A percentile compares a stretch with the other conserved stretches of the same genome.
Evolutionary conservation across 2,329 filamentous ascomycete species (phyloP).

Genomic region (Hymenoscyphus salicellus): DNA sequence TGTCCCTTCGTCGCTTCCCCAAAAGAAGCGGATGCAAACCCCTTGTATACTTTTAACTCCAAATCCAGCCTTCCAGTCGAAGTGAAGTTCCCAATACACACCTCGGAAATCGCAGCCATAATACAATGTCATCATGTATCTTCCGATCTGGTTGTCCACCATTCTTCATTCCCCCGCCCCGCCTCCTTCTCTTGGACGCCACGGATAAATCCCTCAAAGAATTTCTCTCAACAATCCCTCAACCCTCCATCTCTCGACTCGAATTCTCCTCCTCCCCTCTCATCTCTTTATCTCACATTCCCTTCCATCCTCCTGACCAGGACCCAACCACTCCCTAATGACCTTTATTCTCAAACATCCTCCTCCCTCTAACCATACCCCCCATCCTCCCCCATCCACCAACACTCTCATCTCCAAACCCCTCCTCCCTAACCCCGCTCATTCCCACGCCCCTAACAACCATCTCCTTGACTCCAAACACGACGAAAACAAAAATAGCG

Average conservation of each 20-base stretch:
- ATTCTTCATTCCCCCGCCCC: background rate
- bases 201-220: too few species aligned
- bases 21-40: too few species aligned
- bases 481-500: conserved; percentile 5
- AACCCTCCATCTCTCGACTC: background rate
- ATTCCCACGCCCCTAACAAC: background rate
- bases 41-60: too few species aligned
- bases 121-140: background rate
- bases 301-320: background rate
- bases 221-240: background rate
- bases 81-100: background rate
- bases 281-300: background rate
- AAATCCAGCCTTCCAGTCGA: background rate
- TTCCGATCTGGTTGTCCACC: background rate
- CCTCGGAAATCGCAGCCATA: background rate
- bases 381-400: background rate
- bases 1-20: background rate
- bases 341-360: conserved; percentile 12
- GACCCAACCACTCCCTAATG: too few species aligned
- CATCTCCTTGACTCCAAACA: conserved; percentile 9
- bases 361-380: conserved; percentile 5
- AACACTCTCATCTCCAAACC: background rate
- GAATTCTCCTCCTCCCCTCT: background rate
- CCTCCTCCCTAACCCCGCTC: background rate
- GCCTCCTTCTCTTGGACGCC: too few species aligned